phyloP scores from a whole-genome alignment of 345 rosid genomes.

The Rhodamnia rubescens region DNA sequence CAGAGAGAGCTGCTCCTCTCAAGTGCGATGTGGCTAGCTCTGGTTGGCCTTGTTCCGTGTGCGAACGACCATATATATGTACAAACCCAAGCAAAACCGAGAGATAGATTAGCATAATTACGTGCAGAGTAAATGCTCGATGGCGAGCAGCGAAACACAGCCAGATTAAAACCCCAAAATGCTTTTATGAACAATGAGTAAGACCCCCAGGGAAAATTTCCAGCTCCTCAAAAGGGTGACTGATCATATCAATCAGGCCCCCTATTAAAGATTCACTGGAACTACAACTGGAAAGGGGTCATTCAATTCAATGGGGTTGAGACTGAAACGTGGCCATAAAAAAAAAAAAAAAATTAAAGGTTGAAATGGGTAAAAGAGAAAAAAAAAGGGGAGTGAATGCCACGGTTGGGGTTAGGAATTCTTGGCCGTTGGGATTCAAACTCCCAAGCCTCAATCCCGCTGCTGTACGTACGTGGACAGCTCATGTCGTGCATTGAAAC shows the following conservation, averaged over 20 bases:
- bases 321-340: neutral
- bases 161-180: neutral
- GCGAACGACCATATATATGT: neutral
- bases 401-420: neutral
- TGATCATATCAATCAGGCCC: neutral
- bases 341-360: neutral
- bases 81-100: neutral
- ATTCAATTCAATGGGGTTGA: neutral
- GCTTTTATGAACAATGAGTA: neutral
- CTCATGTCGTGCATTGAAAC: neutral
- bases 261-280: constrained; percentile 3
- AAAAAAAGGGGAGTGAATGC: neutral
- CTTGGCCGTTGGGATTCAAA: neutral
- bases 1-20: constrained; percentile 1
- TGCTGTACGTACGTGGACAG: neutral
- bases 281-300: constrained; percentile 1
- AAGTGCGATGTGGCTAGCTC: constrained; percentile 29
- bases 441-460: neutral
- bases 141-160: neutral
- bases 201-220: neutral
- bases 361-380: neutral
- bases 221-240: neutral
- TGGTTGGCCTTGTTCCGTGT: constrained; percentile 46
- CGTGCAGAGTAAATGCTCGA: neutral
- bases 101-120: neutral